Conservation (phyloP, 768 basidiomycete genomes). For the Leccinellum rugosiceps region DNA sequence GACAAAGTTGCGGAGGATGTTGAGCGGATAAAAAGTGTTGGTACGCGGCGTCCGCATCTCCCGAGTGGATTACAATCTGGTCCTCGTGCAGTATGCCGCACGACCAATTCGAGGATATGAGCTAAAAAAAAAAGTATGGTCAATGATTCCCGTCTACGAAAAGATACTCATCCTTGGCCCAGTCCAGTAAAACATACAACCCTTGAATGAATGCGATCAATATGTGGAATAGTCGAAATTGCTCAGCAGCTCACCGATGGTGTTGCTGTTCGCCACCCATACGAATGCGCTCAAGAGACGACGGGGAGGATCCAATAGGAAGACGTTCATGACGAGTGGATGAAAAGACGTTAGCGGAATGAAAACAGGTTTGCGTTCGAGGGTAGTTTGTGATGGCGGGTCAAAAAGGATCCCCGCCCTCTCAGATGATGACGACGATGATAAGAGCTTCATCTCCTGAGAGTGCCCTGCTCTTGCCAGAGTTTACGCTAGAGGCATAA, state of each 20-base stretch:
- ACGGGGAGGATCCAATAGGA: slow-evolving; percentile 62
- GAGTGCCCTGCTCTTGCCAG: neutral
- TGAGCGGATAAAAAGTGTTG: slow-evolving; percentile 68
- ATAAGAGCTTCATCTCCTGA: neutral
- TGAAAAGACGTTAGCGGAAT: slow-evolving; percentile 59
- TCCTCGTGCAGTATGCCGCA: slow-evolving; percentile 65
- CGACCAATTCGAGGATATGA: slow-evolving; percentile 71
- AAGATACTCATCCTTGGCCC: slow-evolving; percentile 62
- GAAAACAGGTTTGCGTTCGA: slow-evolving; percentile 42
- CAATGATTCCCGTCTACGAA: slow-evolving; percentile 49
- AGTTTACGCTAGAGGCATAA: neutral
- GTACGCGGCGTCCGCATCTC: slow-evolving; percentile 60
- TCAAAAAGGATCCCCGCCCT: slow-evolving; percentile 10
- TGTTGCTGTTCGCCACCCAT: slow-evolving; percentile 49
- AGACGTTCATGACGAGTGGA: slow-evolving; percentile 75
- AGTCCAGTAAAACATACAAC: slow-evolving; percentile 64
- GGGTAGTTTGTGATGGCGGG: neutral
- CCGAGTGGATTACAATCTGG: slow-evolving; percentile 71
- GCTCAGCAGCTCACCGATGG: slow-evolving; percentile 24
- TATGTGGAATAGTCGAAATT: neutral
- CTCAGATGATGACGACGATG: neutral
- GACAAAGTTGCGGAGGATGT: slow-evolving; percentile 30
- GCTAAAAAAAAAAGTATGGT: slow-evolving; percentile 33
- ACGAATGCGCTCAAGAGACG: slow-evolving; percentile 65
- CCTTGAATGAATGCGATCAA: slow-evolving; percentile 40